A percentile compares a stretch with the other conserved stretches of the same genome.
These are phyloP conservation scores for Clarireedia paspali DNA, from an alignment of 2,329 filamentous ascomycete genomes.

Conservation along the genomic window DNA sequence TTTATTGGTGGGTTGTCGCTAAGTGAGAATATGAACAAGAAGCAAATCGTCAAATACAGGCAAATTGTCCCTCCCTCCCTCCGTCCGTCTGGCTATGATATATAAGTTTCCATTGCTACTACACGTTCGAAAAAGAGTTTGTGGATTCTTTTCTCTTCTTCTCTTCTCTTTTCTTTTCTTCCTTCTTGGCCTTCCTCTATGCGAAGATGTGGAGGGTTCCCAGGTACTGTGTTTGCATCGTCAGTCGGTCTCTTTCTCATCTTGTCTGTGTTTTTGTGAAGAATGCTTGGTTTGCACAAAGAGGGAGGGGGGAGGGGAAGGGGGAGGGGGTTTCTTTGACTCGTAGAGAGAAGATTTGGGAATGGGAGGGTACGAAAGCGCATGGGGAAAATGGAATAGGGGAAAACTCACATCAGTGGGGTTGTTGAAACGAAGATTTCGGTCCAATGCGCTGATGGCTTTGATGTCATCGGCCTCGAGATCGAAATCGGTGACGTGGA, in stretches of 20 bases:
- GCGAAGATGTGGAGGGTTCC: conserved; percentile 45
- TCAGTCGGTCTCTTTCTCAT: conserved; percentile 1
- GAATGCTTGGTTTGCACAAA: too few relatives aligned
- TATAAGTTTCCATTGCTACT: not conserved
- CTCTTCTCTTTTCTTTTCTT: not conserved
- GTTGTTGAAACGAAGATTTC: conserved; percentile 68
- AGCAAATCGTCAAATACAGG: too few relatives aligned
- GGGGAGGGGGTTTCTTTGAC: not conserved
- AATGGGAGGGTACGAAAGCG: not conserved
- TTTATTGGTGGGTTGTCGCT: not conserved
- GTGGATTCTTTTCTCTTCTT: too few relatives aligned
- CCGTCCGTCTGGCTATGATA: not conserved
- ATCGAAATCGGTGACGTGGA: conserved; percentile 60
- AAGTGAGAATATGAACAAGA: not conserved
- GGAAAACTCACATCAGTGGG: conserved; percentile 42
- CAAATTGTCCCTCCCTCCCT: too few relatives aligned
- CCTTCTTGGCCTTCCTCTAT: conserved; percentile 26
- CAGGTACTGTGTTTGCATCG: conserved; percentile 34
- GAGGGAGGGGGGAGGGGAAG: not conserved
- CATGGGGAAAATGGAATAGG: not conserved
- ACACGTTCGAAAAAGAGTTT: too few relatives aligned
- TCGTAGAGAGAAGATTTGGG: too few relatives aligned
- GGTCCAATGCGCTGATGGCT: conserved; percentile 57
- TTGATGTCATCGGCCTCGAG: conserved; percentile 59
- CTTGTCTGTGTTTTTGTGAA: too few relatives aligned